Evolutionary conservation across 1,284 basidiomycete genomes (phyloP), one percentile per base, ranked within the genome.

Genomic region (Sphagnurus paluster): DNA sequence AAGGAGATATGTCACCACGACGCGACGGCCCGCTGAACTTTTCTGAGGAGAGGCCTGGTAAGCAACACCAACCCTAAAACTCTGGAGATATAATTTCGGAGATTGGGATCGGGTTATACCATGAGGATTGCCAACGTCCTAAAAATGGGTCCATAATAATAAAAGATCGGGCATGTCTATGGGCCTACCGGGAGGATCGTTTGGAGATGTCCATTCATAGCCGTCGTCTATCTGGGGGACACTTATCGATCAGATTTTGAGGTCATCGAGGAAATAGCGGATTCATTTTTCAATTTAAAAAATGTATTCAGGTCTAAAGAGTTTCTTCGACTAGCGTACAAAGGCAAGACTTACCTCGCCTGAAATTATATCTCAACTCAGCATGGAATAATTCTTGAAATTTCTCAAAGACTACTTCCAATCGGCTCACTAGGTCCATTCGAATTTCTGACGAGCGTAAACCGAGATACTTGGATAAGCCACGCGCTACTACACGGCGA

Each of bases 21-120:
- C 26, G 25, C 29, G 29, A 30, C 43, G 44, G 45, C 29, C 44
- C 45, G 37, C 40, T 25, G 11, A 28, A 29, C n/a, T 33, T 19
- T 26, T 34, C 30, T 11, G 17, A 30, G 8, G 10, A 17, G 10
- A 35, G 35, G 32, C 39, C 20, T 21, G 23, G 19, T 10, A 35
- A 28, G 19, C 28, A 42, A 28, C 24, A 8, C 16, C 50, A 46
- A 52, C 46, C 46, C 49, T 48, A 48, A 45, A 48, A 46, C 28
- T 44, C 32, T 40, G 29, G 42, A 39, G 48, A 45, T 42, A 49
- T n/a, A 45, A 39, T 25, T 23, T 39, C 49, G 44, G 49, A 50
- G 34, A 43, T 46, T 21, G 19, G 17, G 32, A 41, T 16, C 28
- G 38, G 38, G 29, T 41, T 39, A 4, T 39, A 28, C 20, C 32